Base-by-base conservation (phyloP, 352 stramenopile species). In the Globisporangium splendens region DNA sequence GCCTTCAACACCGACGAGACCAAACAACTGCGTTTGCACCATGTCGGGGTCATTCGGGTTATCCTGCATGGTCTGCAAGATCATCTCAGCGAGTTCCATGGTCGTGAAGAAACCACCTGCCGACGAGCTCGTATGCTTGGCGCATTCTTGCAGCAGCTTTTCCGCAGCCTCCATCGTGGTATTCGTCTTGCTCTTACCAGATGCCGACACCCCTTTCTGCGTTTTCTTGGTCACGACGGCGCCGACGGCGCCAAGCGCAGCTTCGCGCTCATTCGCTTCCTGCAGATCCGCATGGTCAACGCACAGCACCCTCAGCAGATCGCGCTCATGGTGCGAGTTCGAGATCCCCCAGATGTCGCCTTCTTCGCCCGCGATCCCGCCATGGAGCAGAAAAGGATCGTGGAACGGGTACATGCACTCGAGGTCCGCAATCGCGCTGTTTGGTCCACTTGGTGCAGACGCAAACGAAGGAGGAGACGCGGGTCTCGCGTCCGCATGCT, bases 1-100 rank as follows among this genome's bases (percentile, higher is more conserved):
- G 62, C 85, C 83, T 49, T 95, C 83, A 17, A 90, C 82, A n/a
- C 85, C 85, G 1, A 95, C 77, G 44, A 95, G 83, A 2, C 83
- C 77, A 54, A 95, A 95, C 48, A 95, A 72, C 52, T 90, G 82
- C 64, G 74, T 69, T 53, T 92, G 82, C 18, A 89, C 69, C 8
- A 69, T 68, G 50, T 94, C 82, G 1, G 74, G 68, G 57, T 90
- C 74, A 31, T 65, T 63, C 35, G 50, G 60, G 61, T 73, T 73
- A 18, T 83, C 75, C 41, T 83, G 73, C 17, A 86, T 63, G 0
- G 70, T 89, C 62, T 94, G 80, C 18, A 89, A 59, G 31, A 91
- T 71, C 17, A 79, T 79, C 56, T 89, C 75, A 0, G 82, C 84
- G 22, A 94, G 71, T 46, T 92, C 82, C n/a, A 73, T 50, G 3